Conservation (phyloP, 2,329 filamentous ascomycete species). For the Macroventuria anomochaeta region DNA sequence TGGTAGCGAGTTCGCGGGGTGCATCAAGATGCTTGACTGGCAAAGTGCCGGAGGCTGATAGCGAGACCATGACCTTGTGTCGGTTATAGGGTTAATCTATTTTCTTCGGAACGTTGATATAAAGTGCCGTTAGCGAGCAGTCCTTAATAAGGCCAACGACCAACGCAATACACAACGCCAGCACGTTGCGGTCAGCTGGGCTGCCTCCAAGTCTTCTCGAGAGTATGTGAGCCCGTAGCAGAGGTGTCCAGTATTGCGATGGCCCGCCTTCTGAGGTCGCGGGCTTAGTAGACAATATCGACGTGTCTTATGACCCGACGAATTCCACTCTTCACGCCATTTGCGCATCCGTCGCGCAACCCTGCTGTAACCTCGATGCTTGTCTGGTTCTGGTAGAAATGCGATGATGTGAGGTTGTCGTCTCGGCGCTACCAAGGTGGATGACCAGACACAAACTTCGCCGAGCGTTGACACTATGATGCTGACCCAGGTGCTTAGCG, state of each 20-base stretch:
- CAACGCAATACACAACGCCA: not conserved
- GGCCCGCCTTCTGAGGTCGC: not conserved
- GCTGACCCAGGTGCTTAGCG: too few species aligned
- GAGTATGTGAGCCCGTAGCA: not conserved
- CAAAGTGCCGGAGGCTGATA: constrained; percentile 11
- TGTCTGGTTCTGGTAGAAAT: not conserved
- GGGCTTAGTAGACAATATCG: not conserved
- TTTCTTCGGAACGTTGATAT: constrained; percentile 20
- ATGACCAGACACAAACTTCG: not conserved
- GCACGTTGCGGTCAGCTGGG: constrained; percentile 3
- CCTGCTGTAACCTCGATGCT: not conserved
- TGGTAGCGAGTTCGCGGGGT: not conserved
- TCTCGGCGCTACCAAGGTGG: not conserved
- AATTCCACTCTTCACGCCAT: not conserved
- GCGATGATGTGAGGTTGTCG: not conserved
- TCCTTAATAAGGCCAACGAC: constrained; percentile 2
- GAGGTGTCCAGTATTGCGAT: not conserved
- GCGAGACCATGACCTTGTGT: not conserved
- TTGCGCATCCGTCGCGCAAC: not conserved
- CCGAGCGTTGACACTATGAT: not conserved
- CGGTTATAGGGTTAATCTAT: constrained; percentile 27
- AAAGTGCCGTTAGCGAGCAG: constrained; percentile 28
- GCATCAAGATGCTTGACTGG: constrained; percentile 10
- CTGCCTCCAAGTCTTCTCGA: not conserved
- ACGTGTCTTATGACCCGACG: not conserved